A percentile compares a stretch with the other conserved stretches of the same genome.
Conservation (phyloP, 768 basidiomycete genomes). For the Suillus bovinus region DNA sequence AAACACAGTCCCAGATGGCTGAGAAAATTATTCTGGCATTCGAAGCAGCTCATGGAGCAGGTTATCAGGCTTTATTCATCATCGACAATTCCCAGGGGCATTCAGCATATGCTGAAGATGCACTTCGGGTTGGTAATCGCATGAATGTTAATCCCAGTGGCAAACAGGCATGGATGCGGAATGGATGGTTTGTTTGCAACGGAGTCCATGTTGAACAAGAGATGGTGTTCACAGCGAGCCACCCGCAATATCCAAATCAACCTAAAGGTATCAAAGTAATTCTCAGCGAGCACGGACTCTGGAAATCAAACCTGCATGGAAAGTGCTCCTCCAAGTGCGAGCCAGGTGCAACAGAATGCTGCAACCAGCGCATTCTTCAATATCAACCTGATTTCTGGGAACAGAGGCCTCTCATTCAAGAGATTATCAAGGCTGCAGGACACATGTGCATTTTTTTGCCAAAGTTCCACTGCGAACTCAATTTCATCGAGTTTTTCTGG, state of each 20-base stretch:
- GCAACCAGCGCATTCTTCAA: too few species aligned
- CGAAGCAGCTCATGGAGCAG: slow-evolving; percentile 25
- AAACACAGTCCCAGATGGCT: not conserved
- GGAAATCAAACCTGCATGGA: too few species aligned
- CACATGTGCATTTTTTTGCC: slow-evolving; percentile 30
- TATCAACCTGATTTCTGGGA: slow-evolving; percentile 11
- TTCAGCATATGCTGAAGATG: slow-evolving; percentile 25
- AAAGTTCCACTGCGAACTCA: slow-evolving; percentile 30
- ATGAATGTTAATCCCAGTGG: slow-evolving; percentile 29
- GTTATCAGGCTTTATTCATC: slow-evolving; percentile 9
- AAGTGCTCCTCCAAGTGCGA: too few species aligned
- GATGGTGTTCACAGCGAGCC: too few species aligned
- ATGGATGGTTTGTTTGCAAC: too few species aligned
- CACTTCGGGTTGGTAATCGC: slow-evolving; percentile 6
- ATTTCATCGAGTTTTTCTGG: slow-evolving; percentile 26
- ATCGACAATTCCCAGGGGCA: slow-evolving; percentile 30
- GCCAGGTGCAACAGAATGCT: too few species aligned
- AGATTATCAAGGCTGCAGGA: slow-evolving; percentile 23
- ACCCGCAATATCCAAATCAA: too few species aligned
- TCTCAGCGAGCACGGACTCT: too few species aligned
- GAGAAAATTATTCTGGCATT: slow-evolving; percentile 13
- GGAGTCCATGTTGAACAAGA: slow-evolving; percentile 8
- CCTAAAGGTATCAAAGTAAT: slow-evolving; percentile 16
- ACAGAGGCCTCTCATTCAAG: slow-evolving; percentile 26
- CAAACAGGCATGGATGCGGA: slow-evolving; percentile 14